These are phyloP conservation scores for Sclerotinia sclerotiorum DNA, from an alignment of 2,329 filamentous ascomycete species.

Conservation along the genomic window DNA sequence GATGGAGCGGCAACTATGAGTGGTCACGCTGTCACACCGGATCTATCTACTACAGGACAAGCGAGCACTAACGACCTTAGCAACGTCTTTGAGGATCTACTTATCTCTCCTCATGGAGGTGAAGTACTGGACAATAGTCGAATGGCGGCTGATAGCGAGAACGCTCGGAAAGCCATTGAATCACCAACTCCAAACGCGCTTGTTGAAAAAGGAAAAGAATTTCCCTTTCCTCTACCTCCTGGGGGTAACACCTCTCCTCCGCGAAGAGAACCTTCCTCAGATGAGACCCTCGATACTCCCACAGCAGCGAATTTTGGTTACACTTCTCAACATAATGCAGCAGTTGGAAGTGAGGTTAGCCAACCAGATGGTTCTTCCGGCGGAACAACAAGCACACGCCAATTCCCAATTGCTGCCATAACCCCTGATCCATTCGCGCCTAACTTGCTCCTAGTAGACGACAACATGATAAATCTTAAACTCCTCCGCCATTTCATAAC, in stretches of 20 bases:
- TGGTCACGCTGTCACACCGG: constrained; percentile 26
- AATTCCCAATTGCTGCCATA: not conserved
- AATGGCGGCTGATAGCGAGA: constrained; percentile 39
- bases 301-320: not conserved
- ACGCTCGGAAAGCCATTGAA: constrained; percentile 39
- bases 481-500: constrained; percentile 44
- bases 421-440: constrained; percentile 14
- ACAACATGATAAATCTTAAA: constrained; percentile 46
- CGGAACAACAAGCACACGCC: not conserved
- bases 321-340: not conserved
- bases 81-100: constrained; percentile 37
- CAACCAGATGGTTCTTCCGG: not conserved
- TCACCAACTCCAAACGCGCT: constrained; percentile 37
- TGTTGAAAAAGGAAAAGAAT: constrained; percentile 34
- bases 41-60: constrained; percentile 17
- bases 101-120: constrained; percentile 30
- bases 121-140: constrained; percentile 40
- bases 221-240: constrained; percentile 34
- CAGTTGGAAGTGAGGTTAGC: not conserved
- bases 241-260: constrained; percentile 7
- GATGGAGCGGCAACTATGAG: constrained; percentile 25
- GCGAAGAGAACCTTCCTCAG: not conserved
- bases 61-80: constrained; percentile 34
- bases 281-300: not conserved
- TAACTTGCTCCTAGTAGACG: constrained; percentile 44